Evolutionary conservation across 495 filamentous ascomycete species (phyloP).

Genomic region (Penicillium angulare): DNA sequence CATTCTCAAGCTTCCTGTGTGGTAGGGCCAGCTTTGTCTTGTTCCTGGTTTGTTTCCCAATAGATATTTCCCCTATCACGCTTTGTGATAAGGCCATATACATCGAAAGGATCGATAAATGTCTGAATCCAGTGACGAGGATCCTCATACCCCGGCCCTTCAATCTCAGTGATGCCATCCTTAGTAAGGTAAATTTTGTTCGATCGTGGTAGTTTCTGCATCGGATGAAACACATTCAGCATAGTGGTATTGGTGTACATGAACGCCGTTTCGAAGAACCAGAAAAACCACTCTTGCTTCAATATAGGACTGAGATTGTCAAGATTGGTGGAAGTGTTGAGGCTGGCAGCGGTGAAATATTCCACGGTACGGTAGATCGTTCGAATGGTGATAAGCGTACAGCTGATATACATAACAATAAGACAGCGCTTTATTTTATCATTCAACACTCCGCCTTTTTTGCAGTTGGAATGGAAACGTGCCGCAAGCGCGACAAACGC

Average conservation of each 20-base stretch:
- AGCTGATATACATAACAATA: conserved; percentile 61
- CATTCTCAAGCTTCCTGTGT: neutral
- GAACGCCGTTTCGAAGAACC: conserved; percentile 63
- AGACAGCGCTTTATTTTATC: conserved; percentile 57
- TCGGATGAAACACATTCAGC: conserved; percentile 63
- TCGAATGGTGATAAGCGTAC: conserved; percentile 56
- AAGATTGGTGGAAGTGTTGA: conserved; percentile 34
- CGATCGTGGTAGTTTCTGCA: conserved; percentile 56
- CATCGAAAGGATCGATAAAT: conserved; percentile 66
- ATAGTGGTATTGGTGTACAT: conserved; percentile 64
- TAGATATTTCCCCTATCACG: conserved; percentile 50
- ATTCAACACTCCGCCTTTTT: conserved; percentile 49
- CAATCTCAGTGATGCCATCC: conserved; percentile 65
- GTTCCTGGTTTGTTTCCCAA: conserved; percentile 49
- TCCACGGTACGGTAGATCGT: conserved; percentile 69
- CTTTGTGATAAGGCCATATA: conserved; percentile 54
- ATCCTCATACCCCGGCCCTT: conserved; percentile 63
- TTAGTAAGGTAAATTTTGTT: conserved; percentile 62
- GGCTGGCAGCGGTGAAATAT: conserved; percentile 49
- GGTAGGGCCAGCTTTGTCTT: neutral
- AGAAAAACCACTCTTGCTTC: conserved; percentile 71
- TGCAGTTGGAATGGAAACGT: conserved; percentile 60
- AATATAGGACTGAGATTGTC: conserved; percentile 51
- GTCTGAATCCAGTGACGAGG: conserved; percentile 51
- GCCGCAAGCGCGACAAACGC: conserved; percentile 58